Conservation (phyloP, 495 filamentous ascomycete genomes). For the Tuber brumale region DNA sequence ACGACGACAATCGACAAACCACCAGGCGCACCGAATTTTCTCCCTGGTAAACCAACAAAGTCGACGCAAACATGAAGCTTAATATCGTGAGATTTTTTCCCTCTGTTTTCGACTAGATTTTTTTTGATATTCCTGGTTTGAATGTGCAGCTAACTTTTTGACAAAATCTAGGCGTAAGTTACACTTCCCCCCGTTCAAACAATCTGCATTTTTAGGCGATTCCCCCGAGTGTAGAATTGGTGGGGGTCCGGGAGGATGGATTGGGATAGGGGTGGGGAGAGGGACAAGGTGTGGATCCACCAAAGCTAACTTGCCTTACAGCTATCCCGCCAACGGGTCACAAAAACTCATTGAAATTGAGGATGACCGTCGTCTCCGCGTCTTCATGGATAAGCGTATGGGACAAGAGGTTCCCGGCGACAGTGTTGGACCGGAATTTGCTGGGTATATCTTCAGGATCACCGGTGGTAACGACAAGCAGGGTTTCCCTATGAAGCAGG, state of each 20-base stretch:
- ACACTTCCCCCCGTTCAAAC: conserved; percentile 12
- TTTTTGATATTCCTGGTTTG: conserved; percentile 5
- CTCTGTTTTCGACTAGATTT: neutral
- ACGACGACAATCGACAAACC: conserved; percentile 17
- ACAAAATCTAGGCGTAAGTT: conserved; percentile 40
- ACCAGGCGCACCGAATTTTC: conserved; percentile 38
- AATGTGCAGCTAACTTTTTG: conserved; percentile 21
- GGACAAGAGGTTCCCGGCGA: conserved; percentile 92
- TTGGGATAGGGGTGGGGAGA: conserved; percentile 5
- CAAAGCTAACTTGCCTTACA: conserved; percentile 29
- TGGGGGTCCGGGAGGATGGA: conserved; percentile 1
- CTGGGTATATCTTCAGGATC: conserved; percentile 96
- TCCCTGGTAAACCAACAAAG: conserved; percentile 31
- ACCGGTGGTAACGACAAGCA: conserved; percentile 99
- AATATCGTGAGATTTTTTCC: conserved; percentile 37
- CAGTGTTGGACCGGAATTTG: conserved; percentile 94
- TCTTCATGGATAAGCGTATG: conserved; percentile 92
- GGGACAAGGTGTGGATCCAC: conserved; percentile 4
- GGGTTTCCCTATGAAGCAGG: conserved; percentile 99
- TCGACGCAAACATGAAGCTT: conserved; percentile 41
- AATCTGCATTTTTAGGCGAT: neutral
- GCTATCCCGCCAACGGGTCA: conserved; percentile 83
- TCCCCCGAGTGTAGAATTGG: conserved; percentile 6
- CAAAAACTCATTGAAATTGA: conserved; percentile 98
- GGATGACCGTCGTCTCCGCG: conserved; percentile 87